phyloP scores from a whole-genome alignment of 371 early-diverging fungal species.

The Apophysomyces elegans region DNA sequence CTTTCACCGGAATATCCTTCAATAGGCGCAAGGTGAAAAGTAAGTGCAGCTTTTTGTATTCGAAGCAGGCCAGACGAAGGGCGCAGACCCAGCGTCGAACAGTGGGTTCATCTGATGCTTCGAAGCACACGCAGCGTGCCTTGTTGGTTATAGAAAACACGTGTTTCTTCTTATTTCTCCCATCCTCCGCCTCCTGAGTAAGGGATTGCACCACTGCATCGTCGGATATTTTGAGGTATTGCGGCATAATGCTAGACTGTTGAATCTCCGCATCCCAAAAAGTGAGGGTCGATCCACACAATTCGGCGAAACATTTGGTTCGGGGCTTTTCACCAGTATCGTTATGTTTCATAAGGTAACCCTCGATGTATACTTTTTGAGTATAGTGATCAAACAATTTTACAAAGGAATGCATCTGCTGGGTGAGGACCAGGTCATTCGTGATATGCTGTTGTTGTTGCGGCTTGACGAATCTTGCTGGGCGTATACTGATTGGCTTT shows the following conservation, averaged over 20 bases:
- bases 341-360: slow-evolving; percentile 68
- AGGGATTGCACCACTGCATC: slow-evolving; percentile 49
- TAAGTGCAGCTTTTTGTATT: slow-evolving; percentile 73
- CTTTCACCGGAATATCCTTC: slow-evolving; percentile 21
- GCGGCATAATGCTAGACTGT: slow-evolving; percentile 57
- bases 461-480: slow-evolving; percentile 26
- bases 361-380: slow-evolving; percentile 73
- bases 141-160: slow-evolving; percentile 46
- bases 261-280: slow-evolving; percentile 62
- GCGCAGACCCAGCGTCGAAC: slow-evolving; percentile 62
- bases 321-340: slow-evolving; percentile 52
- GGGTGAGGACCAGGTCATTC: not conserved
- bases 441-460: not conserved
- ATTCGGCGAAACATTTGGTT: slow-evolving; percentile 72
- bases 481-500: slow-evolving; percentile 25
- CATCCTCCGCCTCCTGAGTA: slow-evolving; percentile 29
- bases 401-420: slow-evolving; percentile 33
- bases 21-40: slow-evolving; percentile 70
- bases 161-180: slow-evolving; percentile 48
- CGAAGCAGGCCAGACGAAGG: slow-evolving; percentile 77
- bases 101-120: slow-evolving; percentile 55
- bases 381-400: slow-evolving; percentile 57
- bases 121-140: slow-evolving; percentile 58
- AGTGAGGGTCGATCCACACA: slow-evolving; percentile 65
- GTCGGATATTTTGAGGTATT: slow-evolving; percentile 70